Evolutionary conservation across 352 stramenopile genomes (phyloP).

Genomic region (Pythium brassicae): DNA sequence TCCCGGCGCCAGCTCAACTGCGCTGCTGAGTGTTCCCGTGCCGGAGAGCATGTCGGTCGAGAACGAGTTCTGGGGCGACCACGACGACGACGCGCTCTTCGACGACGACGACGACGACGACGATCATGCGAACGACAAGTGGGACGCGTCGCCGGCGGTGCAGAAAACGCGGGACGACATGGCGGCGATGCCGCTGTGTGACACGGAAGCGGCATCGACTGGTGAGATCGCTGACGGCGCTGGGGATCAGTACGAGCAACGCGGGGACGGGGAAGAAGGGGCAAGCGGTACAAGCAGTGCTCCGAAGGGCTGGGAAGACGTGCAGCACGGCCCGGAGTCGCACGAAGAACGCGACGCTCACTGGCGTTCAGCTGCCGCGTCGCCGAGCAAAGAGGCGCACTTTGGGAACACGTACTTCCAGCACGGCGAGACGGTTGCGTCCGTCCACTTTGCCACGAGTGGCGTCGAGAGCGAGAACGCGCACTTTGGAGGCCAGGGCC

Average conservation of each 20-base stretch:
- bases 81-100: conserved; percentile 48
- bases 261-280: no score
- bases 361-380: conserved; percentile 1
- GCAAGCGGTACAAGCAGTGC: neutral
- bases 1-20: neutral
- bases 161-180: conserved; percentile 8
- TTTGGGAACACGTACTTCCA: conserved; percentile 3
- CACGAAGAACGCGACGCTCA: neutral
- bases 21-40: conserved; percentile 3
- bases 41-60: conserved; percentile 12
- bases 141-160: conserved; percentile 23
- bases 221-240: neutral
- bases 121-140: conserved; percentile 36
- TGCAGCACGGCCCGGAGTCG: conserved; percentile 2
- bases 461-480: neutral
- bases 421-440: conserved; percentile 5
- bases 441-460: conserved; percentile 5
- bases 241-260: no score
- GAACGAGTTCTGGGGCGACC: conserved; percentile 66
- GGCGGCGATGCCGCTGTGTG: conserved; percentile 16
- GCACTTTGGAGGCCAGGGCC: neutral
- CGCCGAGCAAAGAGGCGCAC: conserved; percentile 5
- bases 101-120: conserved; percentile 60
- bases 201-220: conserved; percentile 14
- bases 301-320: conserved; percentile 7